These are phyloP conservation scores for Clarireedia sp. DNA, from an alignment of 2,329 filamentous ascomycete species.

Conservation along the genomic window DNA sequence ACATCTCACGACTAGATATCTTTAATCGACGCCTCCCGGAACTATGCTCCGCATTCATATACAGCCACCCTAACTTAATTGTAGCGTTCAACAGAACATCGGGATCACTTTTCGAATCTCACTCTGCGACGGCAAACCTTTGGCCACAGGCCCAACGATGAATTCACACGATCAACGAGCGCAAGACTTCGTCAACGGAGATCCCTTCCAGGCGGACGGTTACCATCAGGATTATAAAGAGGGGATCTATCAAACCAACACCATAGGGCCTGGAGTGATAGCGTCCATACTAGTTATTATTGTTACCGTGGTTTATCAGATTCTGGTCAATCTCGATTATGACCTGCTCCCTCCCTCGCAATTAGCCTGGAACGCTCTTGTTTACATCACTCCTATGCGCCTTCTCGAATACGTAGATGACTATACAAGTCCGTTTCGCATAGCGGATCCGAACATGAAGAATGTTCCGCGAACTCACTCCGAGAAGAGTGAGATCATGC, in stretches of 20 bases:
- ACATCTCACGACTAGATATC: too few species aligned
- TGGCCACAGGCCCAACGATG: slow-evolving; percentile 28
- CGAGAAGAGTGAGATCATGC: slow-evolving; percentile 58
- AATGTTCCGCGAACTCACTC: slow-evolving; percentile 38
- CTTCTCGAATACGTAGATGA: slow-evolving; percentile 50
- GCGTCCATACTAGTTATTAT: slow-evolving; percentile 22
- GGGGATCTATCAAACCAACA: slow-evolving; percentile 10
- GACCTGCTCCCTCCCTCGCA: slow-evolving; percentile 36
- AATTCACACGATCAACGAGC: slow-evolving; percentile 18
- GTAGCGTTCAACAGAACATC: neutral
- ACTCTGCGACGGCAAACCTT: neutral
- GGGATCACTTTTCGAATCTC: neutral
- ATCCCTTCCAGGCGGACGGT: slow-evolving; percentile 19
- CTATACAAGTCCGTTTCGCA: slow-evolving; percentile 33
- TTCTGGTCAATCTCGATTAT: slow-evolving; percentile 26
- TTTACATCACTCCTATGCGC: slow-evolving; percentile 47
- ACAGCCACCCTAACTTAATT: slow-evolving; percentile 3
- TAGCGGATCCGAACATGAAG: slow-evolving; percentile 36
- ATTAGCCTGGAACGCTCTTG: slow-evolving; percentile 52
- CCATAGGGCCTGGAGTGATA: slow-evolving; percentile 13
- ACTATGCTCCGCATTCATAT: neutral
- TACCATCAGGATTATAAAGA: slow-evolving; percentile 28
- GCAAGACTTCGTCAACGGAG: slow-evolving; percentile 24
- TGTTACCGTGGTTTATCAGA: slow-evolving; percentile 24
- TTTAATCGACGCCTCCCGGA: neutral